A percentile compares a stretch with the other conserved stretches of the same genome.
Evolutionary conservation across 148 eudicot species (phyloP).

Genomic region (Tetragonia tetragonoides): DNA sequence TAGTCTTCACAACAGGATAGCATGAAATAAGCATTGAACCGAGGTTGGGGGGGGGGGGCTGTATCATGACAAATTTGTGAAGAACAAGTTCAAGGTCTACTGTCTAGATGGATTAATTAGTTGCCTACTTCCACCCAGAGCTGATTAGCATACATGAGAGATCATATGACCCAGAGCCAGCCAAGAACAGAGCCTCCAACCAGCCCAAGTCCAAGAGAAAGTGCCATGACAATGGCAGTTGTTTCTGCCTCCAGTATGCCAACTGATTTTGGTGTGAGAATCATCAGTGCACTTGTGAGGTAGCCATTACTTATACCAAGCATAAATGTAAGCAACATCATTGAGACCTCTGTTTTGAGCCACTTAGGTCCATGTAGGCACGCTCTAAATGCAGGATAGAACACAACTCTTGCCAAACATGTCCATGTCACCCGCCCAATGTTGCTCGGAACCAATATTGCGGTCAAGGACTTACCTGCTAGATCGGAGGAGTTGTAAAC

Average conservation of each 20-base stretch:
- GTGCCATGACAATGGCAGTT: constrained; percentile 72
- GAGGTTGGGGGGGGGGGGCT: background rate
- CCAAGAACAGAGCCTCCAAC: constrained; percentile 78
- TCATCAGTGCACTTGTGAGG: constrained; percentile 77
- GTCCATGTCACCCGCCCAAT: constrained; percentile 62
- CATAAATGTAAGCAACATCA: constrained; percentile 49
- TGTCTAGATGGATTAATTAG: background rate
- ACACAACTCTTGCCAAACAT: constrained; percentile 56
- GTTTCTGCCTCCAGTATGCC: constrained; percentile 63
- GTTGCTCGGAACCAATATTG: constrained; percentile 34
- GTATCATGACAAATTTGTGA: background rate
- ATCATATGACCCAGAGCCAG: constrained; percentile 82
- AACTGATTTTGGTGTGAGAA: constrained; percentile 72
- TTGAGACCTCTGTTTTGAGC: constrained; percentile 57
- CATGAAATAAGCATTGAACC: background rate
- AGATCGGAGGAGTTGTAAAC: constrained; percentile 66
- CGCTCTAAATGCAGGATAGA: constrained; percentile 64
- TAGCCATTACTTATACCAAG: constrained; percentile 82
- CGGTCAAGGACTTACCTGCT: constrained; percentile 68
- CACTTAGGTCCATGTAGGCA: constrained; percentile 76
- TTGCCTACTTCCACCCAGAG: background rate
- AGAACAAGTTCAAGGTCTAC: background rate
- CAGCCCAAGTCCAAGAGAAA: constrained; percentile 68
- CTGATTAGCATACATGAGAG: constrained; percentile 31
- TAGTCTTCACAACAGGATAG: background rate